Percentiles rank a stretch among this genome's conserved stretches.
phyloP scores from a whole-genome alignment of 352 stramenopile species.

The Globisporangium alternatum region DNA sequence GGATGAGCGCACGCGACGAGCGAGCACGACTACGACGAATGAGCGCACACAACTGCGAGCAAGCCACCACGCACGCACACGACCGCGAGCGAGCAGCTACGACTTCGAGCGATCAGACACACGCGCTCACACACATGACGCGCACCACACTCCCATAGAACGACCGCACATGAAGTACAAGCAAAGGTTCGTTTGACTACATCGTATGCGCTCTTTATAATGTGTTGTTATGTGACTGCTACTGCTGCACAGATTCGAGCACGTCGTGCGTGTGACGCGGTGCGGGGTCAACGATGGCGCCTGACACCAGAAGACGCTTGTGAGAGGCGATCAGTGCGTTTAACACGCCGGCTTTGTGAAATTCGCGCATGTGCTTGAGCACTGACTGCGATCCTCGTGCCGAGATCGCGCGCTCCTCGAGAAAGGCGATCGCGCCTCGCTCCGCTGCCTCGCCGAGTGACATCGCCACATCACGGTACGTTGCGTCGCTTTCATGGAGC shows the following conservation, averaged over 20 bases:
- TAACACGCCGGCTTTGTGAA: conserved; percentile 2
- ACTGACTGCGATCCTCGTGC: conserved; percentile 6
- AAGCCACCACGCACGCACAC: neutral
- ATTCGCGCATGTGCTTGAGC: conserved; percentile 2
- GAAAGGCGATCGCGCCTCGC: neutral
- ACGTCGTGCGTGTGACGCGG: conserved; percentile 3
- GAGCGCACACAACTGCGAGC: neutral
- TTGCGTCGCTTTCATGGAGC: conserved; percentile 5
- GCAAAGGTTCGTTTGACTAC: conserved; percentile 7
- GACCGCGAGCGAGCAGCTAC: conserved; percentile 1
- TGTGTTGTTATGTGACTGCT: neutral
- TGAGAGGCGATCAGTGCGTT: conserved; percentile 3
- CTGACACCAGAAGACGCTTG: conserved; percentile 3
- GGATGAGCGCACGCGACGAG: too few relatives aligned
- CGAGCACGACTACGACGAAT: neutral
- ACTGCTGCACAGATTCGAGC: conserved; percentile 5
- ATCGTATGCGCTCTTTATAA: conserved; percentile 3
- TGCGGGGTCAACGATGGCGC: neutral
- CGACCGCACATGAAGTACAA: conserved; percentile 2
- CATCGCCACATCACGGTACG: conserved; percentile 4
- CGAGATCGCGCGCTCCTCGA: neutral
- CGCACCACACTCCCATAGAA: conserved; percentile 2
- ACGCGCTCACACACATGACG: conserved; percentile 3
- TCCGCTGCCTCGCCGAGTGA: conserved; percentile 3
- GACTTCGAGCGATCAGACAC: conserved; percentile 6